A percentile compares a stretch with the other conserved stretches of the same genome.
Conservation (phyloP, 78 protist genomes). For the Isochrysis galbana region DNA sequence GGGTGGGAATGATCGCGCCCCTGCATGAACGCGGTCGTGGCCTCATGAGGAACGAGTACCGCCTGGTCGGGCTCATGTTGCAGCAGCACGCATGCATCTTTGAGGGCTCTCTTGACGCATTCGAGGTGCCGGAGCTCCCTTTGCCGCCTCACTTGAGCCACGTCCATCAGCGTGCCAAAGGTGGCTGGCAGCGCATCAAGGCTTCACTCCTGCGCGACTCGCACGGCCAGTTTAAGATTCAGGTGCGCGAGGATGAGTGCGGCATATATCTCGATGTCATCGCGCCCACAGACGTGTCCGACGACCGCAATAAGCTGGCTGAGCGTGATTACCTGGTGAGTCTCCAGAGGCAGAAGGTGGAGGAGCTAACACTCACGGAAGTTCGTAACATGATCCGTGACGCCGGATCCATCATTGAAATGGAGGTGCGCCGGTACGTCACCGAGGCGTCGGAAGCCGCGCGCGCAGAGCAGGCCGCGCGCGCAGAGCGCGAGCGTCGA, state of each 20-base stretch:
- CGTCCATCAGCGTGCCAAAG: background rate
- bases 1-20: background rate
- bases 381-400: background rate
- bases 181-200: background rate
- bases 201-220: conserved; percentile 4
- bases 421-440: conserved; percentile 14
- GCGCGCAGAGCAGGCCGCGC: background rate
- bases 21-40: too few relatives aligned
- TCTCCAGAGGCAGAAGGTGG: background rate
- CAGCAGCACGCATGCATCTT: conserved; percentile 15
- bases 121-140: background rate
- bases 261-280: background rate
- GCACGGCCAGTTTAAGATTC: background rate
- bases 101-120: background rate
- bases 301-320: background rate
- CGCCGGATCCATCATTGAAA: background rate
- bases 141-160: background rate
- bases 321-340: background rate
- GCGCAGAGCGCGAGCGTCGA: background rate
- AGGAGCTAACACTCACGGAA: background rate
- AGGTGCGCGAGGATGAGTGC: background rate
- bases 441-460: background rate
- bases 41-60: background rate
- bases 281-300: background rate
- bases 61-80: background rate